These are phyloP conservation scores for Globisporangium paddicum DNA, from an alignment of 352 stramenopile genomes.

Conservation along the genomic window DNA sequence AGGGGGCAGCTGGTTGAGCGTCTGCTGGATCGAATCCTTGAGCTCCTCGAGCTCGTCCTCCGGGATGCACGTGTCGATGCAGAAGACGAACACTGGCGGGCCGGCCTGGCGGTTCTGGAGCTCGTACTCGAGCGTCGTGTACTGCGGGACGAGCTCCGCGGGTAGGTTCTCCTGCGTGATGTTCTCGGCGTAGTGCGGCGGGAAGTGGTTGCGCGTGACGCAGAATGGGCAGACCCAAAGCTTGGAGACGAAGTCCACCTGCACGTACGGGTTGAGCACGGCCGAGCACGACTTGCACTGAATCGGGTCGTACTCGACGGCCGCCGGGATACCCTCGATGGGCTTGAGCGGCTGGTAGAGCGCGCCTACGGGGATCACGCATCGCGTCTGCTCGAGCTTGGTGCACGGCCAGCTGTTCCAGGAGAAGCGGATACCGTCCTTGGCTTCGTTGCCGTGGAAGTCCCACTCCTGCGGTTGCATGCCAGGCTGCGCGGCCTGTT, in stretches of 20 bases:
- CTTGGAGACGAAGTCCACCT: slow-evolving; percentile 98
- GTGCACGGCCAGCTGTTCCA: slow-evolving; percentile 99
- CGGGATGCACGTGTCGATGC: slow-evolving; percentile 97
- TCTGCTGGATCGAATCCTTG: slow-evolving; percentile 98
- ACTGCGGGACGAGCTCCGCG: slow-evolving; percentile 98
- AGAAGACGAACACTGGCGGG: slow-evolving; percentile 98
- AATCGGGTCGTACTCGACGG: slow-evolving; percentile 98
- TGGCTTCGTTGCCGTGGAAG: slow-evolving; percentile 78
- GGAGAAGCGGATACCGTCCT: slow-evolving; percentile 95
- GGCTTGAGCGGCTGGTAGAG: slow-evolving; percentile 97
- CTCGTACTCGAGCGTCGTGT: slow-evolving; percentile 99
- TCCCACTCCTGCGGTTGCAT: slow-evolving; percentile 84
- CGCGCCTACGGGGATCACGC: slow-evolving; percentile 94
- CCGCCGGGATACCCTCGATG: slow-evolving; percentile 91
- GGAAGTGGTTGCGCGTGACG: slow-evolving; percentile 98
- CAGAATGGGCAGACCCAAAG: slow-evolving; percentile 99
- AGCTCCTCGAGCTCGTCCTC: slow-evolving; percentile 97
- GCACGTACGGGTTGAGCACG: slow-evolving; percentile 98
- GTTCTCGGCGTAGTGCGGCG: slow-evolving; percentile 91
- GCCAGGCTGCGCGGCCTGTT: slow-evolving; percentile 34
- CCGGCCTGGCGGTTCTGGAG: slow-evolving; percentile 90
- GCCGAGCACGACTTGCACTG: slow-evolving; percentile 97
- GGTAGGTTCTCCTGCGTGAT: slow-evolving; percentile 98
- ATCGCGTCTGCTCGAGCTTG: slow-evolving; percentile 96
- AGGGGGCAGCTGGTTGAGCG: slow-evolving; percentile 97